A percentile compares a stretch with the other conserved stretches of the same genome.
These are phyloP conservation scores for Diaporthe sp. DNA, from an alignment of 2,329 filamentous ascomycete genomes.

Conservation along the genomic window DNA sequence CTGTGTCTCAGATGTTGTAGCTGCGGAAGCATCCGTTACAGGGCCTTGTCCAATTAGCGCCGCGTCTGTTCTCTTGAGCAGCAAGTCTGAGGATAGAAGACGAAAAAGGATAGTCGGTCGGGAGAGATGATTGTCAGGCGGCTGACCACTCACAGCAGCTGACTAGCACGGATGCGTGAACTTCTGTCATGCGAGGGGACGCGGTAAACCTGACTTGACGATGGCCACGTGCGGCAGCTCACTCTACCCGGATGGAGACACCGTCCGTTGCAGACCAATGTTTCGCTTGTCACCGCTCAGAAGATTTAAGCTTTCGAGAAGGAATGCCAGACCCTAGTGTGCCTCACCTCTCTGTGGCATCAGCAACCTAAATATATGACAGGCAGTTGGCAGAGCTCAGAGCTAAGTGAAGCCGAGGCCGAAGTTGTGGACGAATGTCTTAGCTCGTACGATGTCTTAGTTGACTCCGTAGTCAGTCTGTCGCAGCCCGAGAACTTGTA, in stretches of 20 bases:
- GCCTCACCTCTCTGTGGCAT: neutral
- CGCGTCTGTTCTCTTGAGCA: neutral
- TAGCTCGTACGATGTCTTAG: neutral
- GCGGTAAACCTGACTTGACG: neutral
- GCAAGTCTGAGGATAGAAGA: neutral
- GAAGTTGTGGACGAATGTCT: too few species aligned
- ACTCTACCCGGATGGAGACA: neutral
- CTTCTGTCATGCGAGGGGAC: neutral
- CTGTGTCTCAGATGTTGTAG: slow-evolving; percentile 26
- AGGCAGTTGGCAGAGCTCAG: neutral
- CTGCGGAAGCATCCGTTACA: slow-evolving; percentile 23
- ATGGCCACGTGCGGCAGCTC: neutral
- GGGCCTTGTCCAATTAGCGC: slow-evolving; percentile 4
- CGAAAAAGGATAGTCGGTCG: neutral
- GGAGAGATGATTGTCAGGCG: neutral
- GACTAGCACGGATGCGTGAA: neutral
- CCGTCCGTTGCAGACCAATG: slow-evolving; percentile 18
- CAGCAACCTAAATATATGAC: neutral
- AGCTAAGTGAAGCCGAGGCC: neutral
- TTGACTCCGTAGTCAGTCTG: neutral
- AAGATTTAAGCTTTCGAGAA: slow-evolving; percentile 12
- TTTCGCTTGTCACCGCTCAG: slow-evolving; percentile 25
- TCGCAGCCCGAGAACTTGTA: neutral
- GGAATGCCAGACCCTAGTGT: slow-evolving; percentile 6
- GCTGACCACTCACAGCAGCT: neutral